Conservation (phyloP, 495 filamentous ascomycete species). For the Hypoxylon crocopeplum region DNA sequence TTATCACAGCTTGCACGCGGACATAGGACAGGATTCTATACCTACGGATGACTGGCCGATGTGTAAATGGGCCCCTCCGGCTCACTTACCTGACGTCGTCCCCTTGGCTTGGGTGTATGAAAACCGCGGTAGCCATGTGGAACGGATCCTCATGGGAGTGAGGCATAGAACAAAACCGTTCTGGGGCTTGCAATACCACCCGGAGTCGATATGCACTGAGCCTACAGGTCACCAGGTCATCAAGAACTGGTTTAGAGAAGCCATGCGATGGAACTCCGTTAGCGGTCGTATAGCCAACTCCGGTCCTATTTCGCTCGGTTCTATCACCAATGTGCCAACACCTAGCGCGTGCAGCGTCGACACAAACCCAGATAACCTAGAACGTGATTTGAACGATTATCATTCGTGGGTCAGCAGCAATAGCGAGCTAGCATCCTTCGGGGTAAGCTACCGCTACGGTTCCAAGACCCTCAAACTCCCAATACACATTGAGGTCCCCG, state of each 20-base stretch:
- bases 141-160: conserved; percentile 78
- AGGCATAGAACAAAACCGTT: conserved; percentile 76
- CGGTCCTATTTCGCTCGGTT: conserved; percentile 1
- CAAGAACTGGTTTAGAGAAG: conserved; percentile 75
- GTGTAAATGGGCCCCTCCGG: conserved; percentile 40
- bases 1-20: conserved; percentile 87
- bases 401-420: conserved; percentile 3
- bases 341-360: neutral
- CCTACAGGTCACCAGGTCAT: conserved; percentile 70
- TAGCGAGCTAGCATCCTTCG: conserved; percentile 32
- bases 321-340: conserved; percentile 32
- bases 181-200: conserved; percentile 93
- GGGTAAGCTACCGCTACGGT: conserved; percentile 34
- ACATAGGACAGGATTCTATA: conserved; percentile 52
- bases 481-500: conserved; percentile 47
- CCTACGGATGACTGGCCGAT: conserved; percentile 42
- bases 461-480: conserved; percentile 44
- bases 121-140: conserved; percentile 46
- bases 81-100: conserved; percentile 49
- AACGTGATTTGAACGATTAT: conserved; percentile 7
- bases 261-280: conserved; percentile 58
- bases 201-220: conserved; percentile 89
- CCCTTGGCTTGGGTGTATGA: conserved; percentile 74
- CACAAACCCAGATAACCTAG: neutral
- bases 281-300: conserved; percentile 21